These are phyloP conservation scores for Uronychia binucleata DNA, from an alignment of 73 alveolate species.

Conservation along the genomic window DNA sequence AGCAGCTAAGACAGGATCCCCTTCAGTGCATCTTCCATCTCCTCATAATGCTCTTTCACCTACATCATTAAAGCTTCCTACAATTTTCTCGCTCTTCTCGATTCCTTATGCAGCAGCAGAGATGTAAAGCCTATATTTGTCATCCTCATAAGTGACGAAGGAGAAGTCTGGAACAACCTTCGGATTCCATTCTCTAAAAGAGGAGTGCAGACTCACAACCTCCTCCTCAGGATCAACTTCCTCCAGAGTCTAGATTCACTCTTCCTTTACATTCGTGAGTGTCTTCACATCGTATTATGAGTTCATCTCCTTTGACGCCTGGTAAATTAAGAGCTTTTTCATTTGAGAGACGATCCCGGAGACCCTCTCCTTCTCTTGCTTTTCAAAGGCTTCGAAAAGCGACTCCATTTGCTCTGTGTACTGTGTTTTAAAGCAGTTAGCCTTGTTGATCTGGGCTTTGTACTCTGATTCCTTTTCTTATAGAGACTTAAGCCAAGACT, in stretches of 20 bases:
- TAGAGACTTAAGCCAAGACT: not conserved
- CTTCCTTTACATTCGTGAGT: not conserved
- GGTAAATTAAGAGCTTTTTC: no score
- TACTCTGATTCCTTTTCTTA: not conserved
- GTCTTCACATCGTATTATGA: not conserved
- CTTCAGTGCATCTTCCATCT: not conserved
- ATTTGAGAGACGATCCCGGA: not conserved
- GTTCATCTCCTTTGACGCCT: not conserved
- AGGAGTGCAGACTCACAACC: not conserved
- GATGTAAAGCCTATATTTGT: not conserved
- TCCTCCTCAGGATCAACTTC: not conserved
- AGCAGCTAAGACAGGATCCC: not conserved
- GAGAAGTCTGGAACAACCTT: not conserved
- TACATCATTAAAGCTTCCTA: no score
- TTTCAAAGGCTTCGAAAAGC: not conserved
- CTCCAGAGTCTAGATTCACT: not conserved
- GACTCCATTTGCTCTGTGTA: not conserved
- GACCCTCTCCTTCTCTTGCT: not conserved
- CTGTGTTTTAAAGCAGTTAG: not conserved
- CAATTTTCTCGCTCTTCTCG: not conserved
- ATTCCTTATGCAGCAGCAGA: not conserved
- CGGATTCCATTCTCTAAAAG: not conserved
- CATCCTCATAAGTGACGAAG: not conserved
- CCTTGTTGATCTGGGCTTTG: not conserved
- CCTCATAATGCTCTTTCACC: not conserved